Evolutionary conservation across 177 flowering plant species (phyloP).

Genomic region (Vitis hybrid): DNA sequence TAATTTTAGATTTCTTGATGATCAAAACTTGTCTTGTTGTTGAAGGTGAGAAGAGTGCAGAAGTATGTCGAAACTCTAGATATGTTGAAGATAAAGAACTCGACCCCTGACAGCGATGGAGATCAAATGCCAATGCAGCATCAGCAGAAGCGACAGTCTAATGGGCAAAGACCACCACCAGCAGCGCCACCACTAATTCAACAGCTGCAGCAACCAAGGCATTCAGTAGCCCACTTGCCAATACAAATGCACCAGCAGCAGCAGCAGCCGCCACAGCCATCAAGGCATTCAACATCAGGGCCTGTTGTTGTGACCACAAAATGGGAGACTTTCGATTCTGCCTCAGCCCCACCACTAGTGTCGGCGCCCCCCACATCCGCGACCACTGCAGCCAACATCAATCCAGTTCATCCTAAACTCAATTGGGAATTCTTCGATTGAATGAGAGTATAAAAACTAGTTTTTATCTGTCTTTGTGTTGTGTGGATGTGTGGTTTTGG

Average conservation of each 20-base stretch:
- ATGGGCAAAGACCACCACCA: constrained; percentile 17
- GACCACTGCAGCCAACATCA: constrained; percentile 22
- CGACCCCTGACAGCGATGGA: constrained; percentile 31
- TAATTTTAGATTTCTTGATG: neutral
- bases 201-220: constrained; percentile 17
- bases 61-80: constrained; percentile 82
- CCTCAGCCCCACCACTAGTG: constrained; percentile 37
- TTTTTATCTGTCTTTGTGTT: constrained; percentile 3
- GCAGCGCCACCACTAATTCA: neutral
- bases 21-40: neutral
- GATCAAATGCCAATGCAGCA: constrained; percentile 16
- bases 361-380: constrained; percentile 37
- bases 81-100: constrained; percentile 60
- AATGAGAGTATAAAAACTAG: neutral
- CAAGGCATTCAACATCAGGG: constrained; percentile 34
- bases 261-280: constrained; percentile 9
- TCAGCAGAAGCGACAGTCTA: constrained; percentile 28
- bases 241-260: constrained; percentile 11
- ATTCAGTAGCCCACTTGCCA: constrained; percentile 23
- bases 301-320: constrained; percentile 78
- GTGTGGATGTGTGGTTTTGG: constrained; percentile 25
- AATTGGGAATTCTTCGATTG: constrained; percentile 79
- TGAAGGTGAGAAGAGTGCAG: constrained; percentile 81
- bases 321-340: constrained; percentile 89
- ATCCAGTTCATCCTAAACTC: constrained; percentile 44